Conservation (phyloP, 2,329 filamentous ascomycete genomes). For the Claviceps digitariae region DNA sequence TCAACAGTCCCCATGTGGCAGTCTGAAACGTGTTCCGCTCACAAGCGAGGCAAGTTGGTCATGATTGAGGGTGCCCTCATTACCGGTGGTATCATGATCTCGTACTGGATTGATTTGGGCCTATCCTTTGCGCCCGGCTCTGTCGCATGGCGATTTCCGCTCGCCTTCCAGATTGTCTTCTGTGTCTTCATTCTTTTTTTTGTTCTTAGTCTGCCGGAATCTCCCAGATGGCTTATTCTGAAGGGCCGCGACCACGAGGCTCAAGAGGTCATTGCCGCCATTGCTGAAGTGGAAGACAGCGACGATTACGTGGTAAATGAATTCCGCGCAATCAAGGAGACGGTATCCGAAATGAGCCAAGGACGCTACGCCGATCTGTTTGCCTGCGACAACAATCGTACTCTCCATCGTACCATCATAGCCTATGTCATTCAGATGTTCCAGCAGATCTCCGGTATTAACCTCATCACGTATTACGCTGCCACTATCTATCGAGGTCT, state of each 20-base stretch:
- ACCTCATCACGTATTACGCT: slow-evolving; percentile 51
- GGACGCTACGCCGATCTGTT: slow-evolving; percentile 46
- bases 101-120: slow-evolving; percentile 48
- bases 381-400: slow-evolving; percentile 40
- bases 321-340: slow-evolving; percentile 47
- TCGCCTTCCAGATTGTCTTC: slow-evolving; percentile 42
- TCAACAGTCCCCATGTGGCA: slow-evolving; percentile 48
- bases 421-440: slow-evolving; percentile 51
- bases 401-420: slow-evolving; percentile 44
- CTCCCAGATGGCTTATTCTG: slow-evolving; percentile 33
- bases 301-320: slow-evolving; percentile 46
- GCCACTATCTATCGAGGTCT: slow-evolving; percentile 44
- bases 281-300: slow-evolving; percentile 40
- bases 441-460: slow-evolving; percentile 50
- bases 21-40: slow-evolving; percentile 41
- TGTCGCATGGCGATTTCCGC: slow-evolving; percentile 43
- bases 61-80: slow-evolving; percentile 48
- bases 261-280: slow-evolving; percentile 31
- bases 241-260: slow-evolving; percentile 34
- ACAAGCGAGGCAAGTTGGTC: slow-evolving; percentile 46
- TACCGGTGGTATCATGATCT: slow-evolving; percentile 41
- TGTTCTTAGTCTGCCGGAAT: slow-evolving; percentile 40
- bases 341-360: slow-evolving; percentile 56
- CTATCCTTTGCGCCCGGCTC: slow-evolving; percentile 33
- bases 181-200: slow-evolving; percentile 42